phyloP scores from a whole-genome alignment of 139 green algal genomes.

The Eudorina sp. region DNA sequence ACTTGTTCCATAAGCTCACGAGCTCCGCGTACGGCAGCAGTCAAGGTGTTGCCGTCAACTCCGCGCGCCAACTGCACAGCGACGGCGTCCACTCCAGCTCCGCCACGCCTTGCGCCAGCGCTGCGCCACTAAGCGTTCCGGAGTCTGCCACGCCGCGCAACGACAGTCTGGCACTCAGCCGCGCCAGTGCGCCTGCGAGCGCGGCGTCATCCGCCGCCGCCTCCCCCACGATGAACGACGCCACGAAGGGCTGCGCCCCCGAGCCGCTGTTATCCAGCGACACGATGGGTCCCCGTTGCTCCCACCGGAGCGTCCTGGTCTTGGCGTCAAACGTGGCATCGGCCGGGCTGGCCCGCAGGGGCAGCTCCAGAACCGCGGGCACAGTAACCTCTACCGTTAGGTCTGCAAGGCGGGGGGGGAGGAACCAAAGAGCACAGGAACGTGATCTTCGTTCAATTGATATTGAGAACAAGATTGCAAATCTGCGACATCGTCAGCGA shows the following conservation, averaged over 20 bases:
- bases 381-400: background rate
- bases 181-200: background rate
- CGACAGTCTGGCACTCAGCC: background rate
- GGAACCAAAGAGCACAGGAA: too few species aligned
- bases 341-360: background rate
- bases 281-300: background rate
- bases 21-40: background rate
- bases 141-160: background rate
- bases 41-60: background rate
- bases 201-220: background rate
- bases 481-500: too few species aligned
- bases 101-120: constrained; percentile 31
- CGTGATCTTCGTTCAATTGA: too few species aligned
- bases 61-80: constrained; percentile 23
- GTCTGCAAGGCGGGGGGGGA: background rate
- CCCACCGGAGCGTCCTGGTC: background rate
- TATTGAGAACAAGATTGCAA: too few species aligned
- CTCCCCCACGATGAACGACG: background rate
- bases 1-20: too few species aligned
- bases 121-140: constrained; percentile 23
- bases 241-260: constrained; percentile 11
- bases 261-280: background rate
- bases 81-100: constrained; percentile 28
- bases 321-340: constrained; percentile 17
- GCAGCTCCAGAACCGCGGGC: constrained; percentile 27